phyloP scores from a whole-genome alignment of 2,329 filamentous ascomycete genomes.

The Hymenotorrendiella dingleyae region DNA sequence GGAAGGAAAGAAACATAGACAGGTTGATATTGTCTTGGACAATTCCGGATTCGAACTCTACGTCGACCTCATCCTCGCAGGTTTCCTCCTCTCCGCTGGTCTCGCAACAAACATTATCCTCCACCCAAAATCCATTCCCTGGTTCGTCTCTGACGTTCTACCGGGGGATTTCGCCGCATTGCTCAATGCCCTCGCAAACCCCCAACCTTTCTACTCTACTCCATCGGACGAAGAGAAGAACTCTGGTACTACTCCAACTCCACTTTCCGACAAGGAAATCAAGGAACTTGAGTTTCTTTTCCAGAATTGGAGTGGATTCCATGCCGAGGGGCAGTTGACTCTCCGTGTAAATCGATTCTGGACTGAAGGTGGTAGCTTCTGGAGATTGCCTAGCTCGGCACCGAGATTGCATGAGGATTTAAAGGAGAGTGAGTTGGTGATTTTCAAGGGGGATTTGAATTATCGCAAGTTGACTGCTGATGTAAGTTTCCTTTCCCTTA shows the following conservation, averaged over 20 bases:
- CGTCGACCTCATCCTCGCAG: constrained; percentile 87
- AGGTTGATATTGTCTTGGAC: constrained; percentile 92
- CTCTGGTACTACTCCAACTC: constrained; percentile 49
- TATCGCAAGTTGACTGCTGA: constrained; percentile 90
- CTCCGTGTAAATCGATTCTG: constrained; percentile 85
- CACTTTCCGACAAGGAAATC: constrained; percentile 62
- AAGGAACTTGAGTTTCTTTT: constrained; percentile 71
- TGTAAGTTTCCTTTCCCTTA: constrained; percentile 45
- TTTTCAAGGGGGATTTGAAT: constrained; percentile 97
- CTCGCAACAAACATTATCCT: constrained; percentile 83
- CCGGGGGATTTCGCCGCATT: constrained; percentile 81
- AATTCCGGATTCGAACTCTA: constrained; percentile 97
- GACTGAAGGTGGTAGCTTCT: constrained; percentile 83
- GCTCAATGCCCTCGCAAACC: constrained; percentile 70
- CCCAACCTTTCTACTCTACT: constrained; percentile 72
- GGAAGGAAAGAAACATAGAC: constrained; percentile 58
- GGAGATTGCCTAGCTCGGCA: constrained; percentile 70
- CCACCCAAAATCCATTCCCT: constrained; percentile 91
- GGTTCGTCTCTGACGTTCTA: constrained; percentile 96
- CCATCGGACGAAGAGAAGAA: constrained; percentile 61
- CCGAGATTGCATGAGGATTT: constrained; percentile 69
- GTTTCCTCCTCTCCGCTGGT: constrained; percentile 77
- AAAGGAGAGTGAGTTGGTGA: constrained; percentile 75
- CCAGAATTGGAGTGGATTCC: constrained; percentile 70
- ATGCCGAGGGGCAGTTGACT: constrained; percentile 77